Evolutionary conservation across 2,329 filamentous ascomycete genomes (phyloP).

Genomic region (Aspergillus sp.): DNA sequence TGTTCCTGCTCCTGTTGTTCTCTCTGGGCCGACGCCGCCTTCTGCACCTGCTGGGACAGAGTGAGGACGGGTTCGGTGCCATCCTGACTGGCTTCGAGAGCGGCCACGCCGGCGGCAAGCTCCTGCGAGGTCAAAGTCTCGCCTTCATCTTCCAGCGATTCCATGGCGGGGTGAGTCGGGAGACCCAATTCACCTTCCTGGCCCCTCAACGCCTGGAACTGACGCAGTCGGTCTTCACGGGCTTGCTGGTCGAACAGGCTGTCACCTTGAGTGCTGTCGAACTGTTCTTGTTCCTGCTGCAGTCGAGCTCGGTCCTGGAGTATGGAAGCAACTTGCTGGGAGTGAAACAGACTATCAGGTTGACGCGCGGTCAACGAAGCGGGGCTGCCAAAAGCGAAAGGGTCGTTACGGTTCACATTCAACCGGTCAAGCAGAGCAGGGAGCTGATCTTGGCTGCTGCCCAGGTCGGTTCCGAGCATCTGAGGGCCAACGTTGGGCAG

Average conservation of each 20-base stretch:
- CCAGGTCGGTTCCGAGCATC: constrained; percentile 49
- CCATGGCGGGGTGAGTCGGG: constrained; percentile 40
- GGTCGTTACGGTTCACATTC: constrained; percentile 54
- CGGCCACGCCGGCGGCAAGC: constrained; percentile 22
- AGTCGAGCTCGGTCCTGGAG: constrained; percentile 61
- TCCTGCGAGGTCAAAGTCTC: constrained; percentile 23
- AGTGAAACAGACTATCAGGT: constrained; percentile 47
- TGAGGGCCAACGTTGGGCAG: constrained; percentile 37
- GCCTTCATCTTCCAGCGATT: constrained; percentile 27
- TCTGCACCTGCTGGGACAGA: constrained; percentile 80
- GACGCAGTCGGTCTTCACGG: constrained; percentile 69
- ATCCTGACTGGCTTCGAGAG: constrained; percentile 14
- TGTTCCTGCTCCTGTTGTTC: constrained; percentile 35
- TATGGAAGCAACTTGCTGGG: constrained; percentile 60
- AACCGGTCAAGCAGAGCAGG: constrained; percentile 65
- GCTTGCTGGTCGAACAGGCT: constrained; percentile 51
- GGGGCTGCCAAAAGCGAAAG: constrained; percentile 49
- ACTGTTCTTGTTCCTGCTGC: constrained; percentile 61
- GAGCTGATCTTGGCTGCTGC: constrained; percentile 70
- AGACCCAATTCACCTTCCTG: constrained; percentile 60
- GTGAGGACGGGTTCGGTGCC: constrained; percentile 59
- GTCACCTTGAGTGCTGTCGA: constrained; percentile 44
- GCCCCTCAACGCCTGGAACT: constrained; percentile 79
- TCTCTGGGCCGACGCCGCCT: constrained; percentile 55
- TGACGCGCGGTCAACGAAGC: constrained; percentile 49